phyloP scores from a whole-genome alignment of 2,329 filamentous ascomycete genomes.

The Hymenoscyphus infarciens region DNA sequence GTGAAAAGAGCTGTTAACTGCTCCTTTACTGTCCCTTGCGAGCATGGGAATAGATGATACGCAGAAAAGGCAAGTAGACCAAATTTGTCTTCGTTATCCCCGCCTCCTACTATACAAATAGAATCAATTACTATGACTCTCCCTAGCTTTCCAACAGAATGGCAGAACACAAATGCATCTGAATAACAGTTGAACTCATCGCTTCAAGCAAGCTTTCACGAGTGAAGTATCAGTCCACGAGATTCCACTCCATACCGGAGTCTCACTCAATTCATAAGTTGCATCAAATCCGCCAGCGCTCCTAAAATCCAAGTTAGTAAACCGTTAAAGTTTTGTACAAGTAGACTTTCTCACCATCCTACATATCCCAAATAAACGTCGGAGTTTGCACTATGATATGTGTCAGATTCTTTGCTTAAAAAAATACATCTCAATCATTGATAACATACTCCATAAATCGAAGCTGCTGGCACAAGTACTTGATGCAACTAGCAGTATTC shows the following conservation, averaged over 20 bases:
- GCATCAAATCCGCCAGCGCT: slow-evolving; percentile 35
- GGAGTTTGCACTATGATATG: slow-evolving; percentile 28
- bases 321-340: too few species aligned
- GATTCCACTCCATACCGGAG: slow-evolving; percentile 23
- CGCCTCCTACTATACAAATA: too few species aligned
- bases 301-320: too few species aligned
- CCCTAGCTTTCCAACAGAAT: too few species aligned
- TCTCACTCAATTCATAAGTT: slow-evolving; percentile 29
- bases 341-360: slow-evolving; percentile 35
- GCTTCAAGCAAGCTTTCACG: slow-evolving; percentile 23
- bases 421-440: background rate
- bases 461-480: slow-evolving; percentile 35
- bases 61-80: too few species aligned
- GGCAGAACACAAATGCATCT: too few species aligned
- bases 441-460: slow-evolving; percentile 32
- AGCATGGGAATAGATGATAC: too few species aligned
- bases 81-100: too few species aligned
- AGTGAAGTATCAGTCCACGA: slow-evolving; percentile 25
- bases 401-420: background rate
- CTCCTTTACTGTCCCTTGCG: too few species aligned
- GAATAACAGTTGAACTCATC: background rate
- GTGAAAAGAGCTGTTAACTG: too few species aligned
- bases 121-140: too few species aligned
- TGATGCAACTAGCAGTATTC: slow-evolving; percentile 34
- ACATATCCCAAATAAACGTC: slow-evolving; percentile 40